Conservation (phyloP, 345 rosid species). For the Eucalyptus marginata region DNA sequence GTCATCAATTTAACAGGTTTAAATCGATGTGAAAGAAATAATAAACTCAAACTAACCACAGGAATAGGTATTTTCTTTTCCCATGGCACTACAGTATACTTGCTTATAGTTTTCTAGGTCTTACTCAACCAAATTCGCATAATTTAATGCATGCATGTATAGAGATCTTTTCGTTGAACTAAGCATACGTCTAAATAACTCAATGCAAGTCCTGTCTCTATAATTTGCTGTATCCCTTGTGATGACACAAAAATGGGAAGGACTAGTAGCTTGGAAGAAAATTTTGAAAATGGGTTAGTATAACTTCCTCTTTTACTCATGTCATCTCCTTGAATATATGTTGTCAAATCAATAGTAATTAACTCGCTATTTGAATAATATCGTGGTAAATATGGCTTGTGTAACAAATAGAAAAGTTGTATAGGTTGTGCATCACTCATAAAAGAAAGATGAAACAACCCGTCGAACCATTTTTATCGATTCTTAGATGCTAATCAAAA, state of each 20-base stretch:
- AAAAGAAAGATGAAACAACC: fast-evolving
- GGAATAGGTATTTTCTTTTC: not conserved
- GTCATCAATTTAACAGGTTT: not conserved
- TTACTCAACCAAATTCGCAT: not conserved
- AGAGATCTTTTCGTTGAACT: not conserved
- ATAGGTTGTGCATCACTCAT: not conserved
- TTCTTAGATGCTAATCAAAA: not conserved
- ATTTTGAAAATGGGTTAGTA: not conserved
- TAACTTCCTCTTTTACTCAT: not conserved
- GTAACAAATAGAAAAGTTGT: not conserved
- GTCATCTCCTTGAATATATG: not conserved
- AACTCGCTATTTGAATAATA: not conserved
- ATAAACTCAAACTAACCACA: not conserved
- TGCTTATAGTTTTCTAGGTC: not conserved
- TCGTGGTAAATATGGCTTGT: not conserved
- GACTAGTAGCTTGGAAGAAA: not conserved
- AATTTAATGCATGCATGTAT: not conserved
- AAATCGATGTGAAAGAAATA: not conserved
- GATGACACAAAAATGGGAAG: not conserved
- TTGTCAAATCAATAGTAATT: not conserved
- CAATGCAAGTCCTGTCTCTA: not conserved
- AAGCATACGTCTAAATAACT: not conserved
- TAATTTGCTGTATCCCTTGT: not conserved
- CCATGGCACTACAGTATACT: not conserved
- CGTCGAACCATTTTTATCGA: fast-evolving